A percentile compares a stretch with the other conserved stretches of the same genome.
Evolutionary conservation across 2,329 filamentous ascomycete genomes (phyloP).

Genomic region (Metarhizium guizhouense): DNA sequence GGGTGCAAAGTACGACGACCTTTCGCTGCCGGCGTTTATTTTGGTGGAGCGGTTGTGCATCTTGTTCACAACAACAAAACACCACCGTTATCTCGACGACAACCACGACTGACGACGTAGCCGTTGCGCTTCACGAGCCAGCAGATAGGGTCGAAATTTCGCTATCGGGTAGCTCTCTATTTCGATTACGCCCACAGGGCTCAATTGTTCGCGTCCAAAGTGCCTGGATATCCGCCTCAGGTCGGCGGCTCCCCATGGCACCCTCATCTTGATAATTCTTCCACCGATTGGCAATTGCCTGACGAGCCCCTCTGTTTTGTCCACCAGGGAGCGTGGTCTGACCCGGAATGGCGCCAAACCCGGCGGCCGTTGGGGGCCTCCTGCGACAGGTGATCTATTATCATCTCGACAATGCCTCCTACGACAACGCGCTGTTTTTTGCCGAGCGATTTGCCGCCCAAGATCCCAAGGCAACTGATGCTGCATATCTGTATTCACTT

Average conservation of each 20-base stretch:
- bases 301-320: not conserved
- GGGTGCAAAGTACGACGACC: not conserved
- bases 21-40: not conserved
- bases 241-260: slow-evolving; percentile 3
- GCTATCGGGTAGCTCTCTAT: too few relatives aligned
- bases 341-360: slow-evolving; percentile 43
- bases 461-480: slow-evolving; percentile 72
- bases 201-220: not conserved
- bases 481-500: slow-evolving; percentile 72
- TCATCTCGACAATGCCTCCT: slow-evolving; percentile 80
- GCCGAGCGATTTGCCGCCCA: slow-evolving; percentile 79
- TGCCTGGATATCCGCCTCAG: not conserved
- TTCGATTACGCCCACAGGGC: not conserved
- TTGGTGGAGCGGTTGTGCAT: not conserved
- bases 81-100: not conserved
- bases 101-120: not conserved
- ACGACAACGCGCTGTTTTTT: slow-evolving; percentile 88
- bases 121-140: not conserved
- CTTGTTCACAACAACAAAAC: not conserved
- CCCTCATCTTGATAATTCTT: slow-evolving; percentile 1
- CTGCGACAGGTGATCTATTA: slow-evolving; percentile 54
- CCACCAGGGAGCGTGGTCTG: slow-evolving; percentile 4
- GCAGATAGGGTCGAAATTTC: not conserved
- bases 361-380: slow-evolving; percentile 39
- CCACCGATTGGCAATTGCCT: not conserved